A percentile compares a stretch with the other conserved stretches of the same genome.
Evolutionary conservation across 495 filamentous ascomycete species (phyloP).

Genomic region (Penicilliopsis zonata): DNA sequence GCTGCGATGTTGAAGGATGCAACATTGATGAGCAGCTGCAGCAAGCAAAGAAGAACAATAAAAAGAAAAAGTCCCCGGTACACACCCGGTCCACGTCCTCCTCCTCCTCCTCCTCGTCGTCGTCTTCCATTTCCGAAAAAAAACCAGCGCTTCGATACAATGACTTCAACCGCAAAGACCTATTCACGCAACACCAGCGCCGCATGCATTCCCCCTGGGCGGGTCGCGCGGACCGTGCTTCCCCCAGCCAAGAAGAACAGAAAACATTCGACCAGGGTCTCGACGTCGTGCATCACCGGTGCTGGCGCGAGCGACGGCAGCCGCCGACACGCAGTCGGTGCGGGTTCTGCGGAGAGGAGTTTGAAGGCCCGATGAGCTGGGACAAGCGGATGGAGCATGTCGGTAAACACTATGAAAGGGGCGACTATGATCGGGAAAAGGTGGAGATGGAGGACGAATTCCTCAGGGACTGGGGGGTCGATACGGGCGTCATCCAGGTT

Average conservation of each 20-base stretch:
- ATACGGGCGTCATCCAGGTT: too few relatives aligned
- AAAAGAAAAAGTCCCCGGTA: background rate
- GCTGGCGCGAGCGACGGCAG: slow-evolving; percentile 45
- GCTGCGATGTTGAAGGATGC: slow-evolving; percentile 61
- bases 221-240: slow-evolving; percentile 12
- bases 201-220: slow-evolving; percentile 68
- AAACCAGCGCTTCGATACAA: slow-evolving; percentile 30
- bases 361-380: slow-evolving; percentile 57
- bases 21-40: slow-evolving; percentile 21
- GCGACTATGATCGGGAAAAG: slow-evolving; percentile 8
- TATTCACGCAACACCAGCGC: slow-evolving; percentile 87
- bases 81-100: background rate
- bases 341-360: slow-evolving; percentile 50
- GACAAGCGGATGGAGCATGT: slow-evolving; percentile 87
- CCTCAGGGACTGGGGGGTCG: slow-evolving; percentile 42
- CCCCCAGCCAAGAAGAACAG: slow-evolving; percentile 28
- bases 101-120: background rate
- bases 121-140: too few relatives aligned
- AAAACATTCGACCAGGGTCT: slow-evolving; percentile 28
- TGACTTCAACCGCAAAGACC: slow-evolving; percentile 86
- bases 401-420: slow-evolving; percentile 63
- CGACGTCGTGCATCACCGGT: slow-evolving; percentile 41
- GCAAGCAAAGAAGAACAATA: too few relatives aligned
- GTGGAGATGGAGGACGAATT: slow-evolving; percentile 29
- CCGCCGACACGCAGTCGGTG: slow-evolving; percentile 54